These are phyloP conservation scores for Saksenaea oblongispora DNA, from an alignment of 371 early-diverging fungal genomes.

Conservation along the genomic window DNA sequence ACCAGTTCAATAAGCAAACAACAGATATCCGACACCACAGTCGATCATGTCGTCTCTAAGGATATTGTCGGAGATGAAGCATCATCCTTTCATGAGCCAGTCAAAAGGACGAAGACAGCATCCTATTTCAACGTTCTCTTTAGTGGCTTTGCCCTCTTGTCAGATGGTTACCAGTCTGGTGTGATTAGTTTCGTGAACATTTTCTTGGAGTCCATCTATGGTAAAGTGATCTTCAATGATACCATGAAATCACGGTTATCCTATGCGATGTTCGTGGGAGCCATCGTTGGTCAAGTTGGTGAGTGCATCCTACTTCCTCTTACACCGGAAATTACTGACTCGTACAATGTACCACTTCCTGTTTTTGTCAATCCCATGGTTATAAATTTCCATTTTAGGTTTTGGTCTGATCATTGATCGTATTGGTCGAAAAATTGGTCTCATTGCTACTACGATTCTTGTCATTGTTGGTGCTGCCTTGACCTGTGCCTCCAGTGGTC, in stretches of 20 bases:
- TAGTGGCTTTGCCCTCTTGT: conserved; percentile 40
- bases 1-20: neutral
- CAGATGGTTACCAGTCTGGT: conserved; percentile 50
- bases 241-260: conserved; percentile 40
- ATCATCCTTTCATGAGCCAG: neutral
- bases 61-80: neutral
- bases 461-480: conserved; percentile 51
- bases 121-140: conserved; percentile 45
- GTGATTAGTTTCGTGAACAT: conserved; percentile 42
- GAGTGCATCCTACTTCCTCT: neutral
- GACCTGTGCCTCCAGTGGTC: conserved; percentile 39
- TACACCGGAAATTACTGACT: neutral
- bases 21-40: neutral
- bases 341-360: neutral
- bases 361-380: conserved; percentile 8
- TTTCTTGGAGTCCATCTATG: conserved; percentile 37
- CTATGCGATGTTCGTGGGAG: conserved; percentile 50
- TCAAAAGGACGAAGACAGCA: conserved; percentile 20
- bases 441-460: conserved; percentile 31
- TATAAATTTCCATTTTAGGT: conserved; percentile 9
- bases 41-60: conserved; percentile 1
- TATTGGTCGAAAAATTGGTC: conserved; percentile 42
- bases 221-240: conserved; percentile 26
- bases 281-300: conserved; percentile 50
- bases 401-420: conserved; percentile 46